Conservation (phyloP, 1,284 basidiomycete species). For the Trichosporon inkin region DNA sequence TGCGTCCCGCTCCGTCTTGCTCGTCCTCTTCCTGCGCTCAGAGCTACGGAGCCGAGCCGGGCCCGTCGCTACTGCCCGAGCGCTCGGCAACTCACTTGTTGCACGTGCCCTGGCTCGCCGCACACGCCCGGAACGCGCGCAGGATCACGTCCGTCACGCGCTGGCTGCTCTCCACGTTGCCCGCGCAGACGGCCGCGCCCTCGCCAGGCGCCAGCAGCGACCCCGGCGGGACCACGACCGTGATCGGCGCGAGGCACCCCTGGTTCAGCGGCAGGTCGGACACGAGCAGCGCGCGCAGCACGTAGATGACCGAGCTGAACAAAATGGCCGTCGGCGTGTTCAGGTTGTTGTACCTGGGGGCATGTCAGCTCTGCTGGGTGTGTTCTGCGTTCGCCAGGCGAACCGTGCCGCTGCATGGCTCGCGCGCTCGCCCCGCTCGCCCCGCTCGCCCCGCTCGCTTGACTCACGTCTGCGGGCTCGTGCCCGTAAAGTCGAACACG, state of each 20-base stretch:
- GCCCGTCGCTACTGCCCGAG: no score
- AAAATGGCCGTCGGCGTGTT: constrained; percentile 71
- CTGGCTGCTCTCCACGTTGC: constrained; percentile 88
- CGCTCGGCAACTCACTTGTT: constrained; percentile 54
- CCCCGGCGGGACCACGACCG: constrained; percentile 57
- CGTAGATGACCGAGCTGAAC: constrained; percentile 89
- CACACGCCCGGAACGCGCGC: constrained; percentile 86
- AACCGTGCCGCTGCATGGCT: no score
- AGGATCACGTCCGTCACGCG: constrained; percentile 92
- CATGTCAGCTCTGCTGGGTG: constrained; percentile 50
- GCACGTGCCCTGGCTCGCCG: constrained; percentile 84
- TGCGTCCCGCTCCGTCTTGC: no score
- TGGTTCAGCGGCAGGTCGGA: constrained; percentile 69
- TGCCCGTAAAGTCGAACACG: constrained; percentile 81
- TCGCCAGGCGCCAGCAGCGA: constrained; percentile 76
- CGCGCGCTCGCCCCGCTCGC: no score
- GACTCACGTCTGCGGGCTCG: constrained; percentile 69
- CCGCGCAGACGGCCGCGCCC: constrained; percentile 86
- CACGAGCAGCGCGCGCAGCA: constrained; percentile 87
- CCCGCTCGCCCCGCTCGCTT: no score
- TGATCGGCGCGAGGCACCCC: constrained; percentile 44
- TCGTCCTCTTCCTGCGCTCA: no score
- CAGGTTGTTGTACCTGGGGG: constrained; percentile 31
- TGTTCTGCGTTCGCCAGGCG: no score
- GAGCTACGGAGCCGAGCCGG: no score